phyloP scores from a whole-genome alignment of 2,329 filamentous ascomycete species.

The Boeremia lycopersici region DNA sequence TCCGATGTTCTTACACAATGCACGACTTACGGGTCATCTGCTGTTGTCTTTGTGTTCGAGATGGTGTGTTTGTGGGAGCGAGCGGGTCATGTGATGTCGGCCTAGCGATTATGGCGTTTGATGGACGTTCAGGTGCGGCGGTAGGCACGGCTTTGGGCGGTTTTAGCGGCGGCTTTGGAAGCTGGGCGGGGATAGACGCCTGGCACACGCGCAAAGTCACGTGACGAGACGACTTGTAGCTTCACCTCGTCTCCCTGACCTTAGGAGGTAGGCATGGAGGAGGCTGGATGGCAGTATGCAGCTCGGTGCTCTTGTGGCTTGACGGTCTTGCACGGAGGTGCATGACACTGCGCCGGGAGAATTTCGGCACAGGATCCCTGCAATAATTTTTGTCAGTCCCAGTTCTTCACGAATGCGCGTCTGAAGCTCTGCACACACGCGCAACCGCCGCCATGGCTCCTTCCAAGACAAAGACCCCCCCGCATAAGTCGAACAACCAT shows the following conservation, averaged over 20 bases:
- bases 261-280: background rate
- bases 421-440: constrained; percentile 20
- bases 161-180: constrained; percentile 1
- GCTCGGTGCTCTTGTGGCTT: background rate
- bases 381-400: constrained; percentile 39
- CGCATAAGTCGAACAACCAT: constrained; percentile 29
- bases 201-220: constrained; percentile 1
- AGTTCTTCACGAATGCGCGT: constrained; percentile 30
- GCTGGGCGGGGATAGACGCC: constrained; percentile 12
- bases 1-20: constrained; percentile 11
- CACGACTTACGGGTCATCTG: constrained; percentile 8
- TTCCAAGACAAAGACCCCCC: constrained; percentile 21
- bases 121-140: background rate
- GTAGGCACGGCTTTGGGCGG: constrained; percentile 16
- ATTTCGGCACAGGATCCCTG: constrained; percentile 29
- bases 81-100: constrained; percentile 16
- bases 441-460: constrained; percentile 36
- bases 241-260: no score
- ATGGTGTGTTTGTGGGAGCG: constrained; percentile 13
- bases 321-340: background rate
- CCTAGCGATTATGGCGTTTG: constrained; percentile 20
- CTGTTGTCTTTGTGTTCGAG: constrained; percentile 6
- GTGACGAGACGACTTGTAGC: background rate
- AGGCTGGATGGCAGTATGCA: background rate
- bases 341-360: constrained; percentile 7